Conservation (phyloP, 371 early-diverging fungal genomes). For the Coemansia linderi region DNA sequence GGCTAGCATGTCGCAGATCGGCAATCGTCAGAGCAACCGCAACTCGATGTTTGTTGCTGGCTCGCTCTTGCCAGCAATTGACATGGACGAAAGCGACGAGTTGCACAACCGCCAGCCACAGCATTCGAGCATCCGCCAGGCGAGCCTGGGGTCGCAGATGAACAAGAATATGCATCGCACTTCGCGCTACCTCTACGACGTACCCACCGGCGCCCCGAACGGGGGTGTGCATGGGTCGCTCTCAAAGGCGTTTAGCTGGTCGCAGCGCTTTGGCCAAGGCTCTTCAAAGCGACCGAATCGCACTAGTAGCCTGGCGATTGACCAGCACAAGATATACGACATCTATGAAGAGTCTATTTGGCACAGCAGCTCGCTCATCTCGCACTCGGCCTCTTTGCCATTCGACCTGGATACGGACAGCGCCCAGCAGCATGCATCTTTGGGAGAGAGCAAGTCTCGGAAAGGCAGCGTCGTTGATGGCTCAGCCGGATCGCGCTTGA, state of each 20-base stretch:
- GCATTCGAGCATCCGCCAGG: constrained; percentile 2
- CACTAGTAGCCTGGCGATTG: constrained; percentile 21
- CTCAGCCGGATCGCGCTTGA: constrained; percentile 8
- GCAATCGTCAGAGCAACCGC: constrained; percentile 21
- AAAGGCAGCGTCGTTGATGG: neutral
- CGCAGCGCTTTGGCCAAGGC: constrained; percentile 33
- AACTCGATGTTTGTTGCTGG: constrained; percentile 41
- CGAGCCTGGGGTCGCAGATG: constrained; percentile 12
- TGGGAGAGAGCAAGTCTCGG: neutral
- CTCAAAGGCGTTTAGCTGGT: constrained; percentile 37
- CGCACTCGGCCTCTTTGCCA: neutral
- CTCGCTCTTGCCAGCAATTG: constrained; percentile 14
- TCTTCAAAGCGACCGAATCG: constrained; percentile 14
- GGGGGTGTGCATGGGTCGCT: constrained; percentile 31
- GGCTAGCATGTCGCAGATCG: constrained; percentile 39
- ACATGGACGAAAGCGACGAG: constrained; percentile 4
- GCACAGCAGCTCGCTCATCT: constrained; percentile 19
- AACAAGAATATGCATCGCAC: constrained; percentile 18
- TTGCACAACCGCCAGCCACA: constrained; percentile 1
- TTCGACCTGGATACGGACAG: neutral
- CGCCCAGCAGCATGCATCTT: neutral
- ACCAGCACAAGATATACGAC: constrained; percentile 52
- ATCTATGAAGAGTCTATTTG: constrained; percentile 52
- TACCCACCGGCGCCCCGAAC: constrained; percentile 19
- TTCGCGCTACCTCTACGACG: constrained; percentile 49